Percentiles rank a stretch among this genome's conserved stretches.
phyloP scores from a whole-genome alignment of 2,329 filamentous ascomycete species.

The Hyphodiscus sp. region DNA sequence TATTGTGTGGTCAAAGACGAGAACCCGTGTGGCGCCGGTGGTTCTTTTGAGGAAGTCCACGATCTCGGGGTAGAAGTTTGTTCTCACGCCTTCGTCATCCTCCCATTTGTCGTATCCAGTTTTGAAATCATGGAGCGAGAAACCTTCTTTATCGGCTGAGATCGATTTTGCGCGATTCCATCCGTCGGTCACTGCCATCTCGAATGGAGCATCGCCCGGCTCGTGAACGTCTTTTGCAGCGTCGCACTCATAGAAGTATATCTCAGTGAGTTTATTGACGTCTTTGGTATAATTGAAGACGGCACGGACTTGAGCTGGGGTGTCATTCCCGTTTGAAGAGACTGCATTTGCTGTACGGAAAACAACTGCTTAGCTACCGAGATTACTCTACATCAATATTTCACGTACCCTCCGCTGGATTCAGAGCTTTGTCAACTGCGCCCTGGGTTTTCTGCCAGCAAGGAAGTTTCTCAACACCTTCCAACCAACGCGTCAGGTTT shows the following conservation, averaged over 20 bases:
- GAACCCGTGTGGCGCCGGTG: conserved; percentile 9
- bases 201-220: conserved; percentile 12
- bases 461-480: conserved; percentile 8
- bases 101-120: conserved; percentile 8
- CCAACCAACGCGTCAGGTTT: conserved; percentile 10
- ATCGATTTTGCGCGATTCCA: conserved; percentile 6
- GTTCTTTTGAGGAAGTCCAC: conserved; percentile 11
- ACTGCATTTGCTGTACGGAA: neutral
- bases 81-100: conserved; percentile 6
- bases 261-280: conserved; percentile 11
- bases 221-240: conserved; percentile 8
- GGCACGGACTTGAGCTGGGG: conserved; percentile 4
- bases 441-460: conserved; percentile 14
- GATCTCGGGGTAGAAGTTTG: conserved; percentile 12
- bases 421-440: conserved; percentile 11
- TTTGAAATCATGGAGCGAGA: conserved; percentile 10
- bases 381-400: neutral
- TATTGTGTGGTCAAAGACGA: conserved; percentile 14
- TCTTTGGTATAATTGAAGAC: conserved; percentile 16
- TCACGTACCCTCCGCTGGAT: conserved; percentile 7
- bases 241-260: conserved; percentile 14
- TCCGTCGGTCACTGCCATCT: conserved; percentile 7
- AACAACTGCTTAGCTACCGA: conserved; percentile 7
- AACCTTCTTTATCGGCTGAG: conserved; percentile 10
- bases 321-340: neutral